A percentile compares a stretch with the other conserved stretches of the same genome.
Conservation (phyloP, 2,329 filamentous ascomycete genomes). For the Botrytis pseudocinerea region DNA sequence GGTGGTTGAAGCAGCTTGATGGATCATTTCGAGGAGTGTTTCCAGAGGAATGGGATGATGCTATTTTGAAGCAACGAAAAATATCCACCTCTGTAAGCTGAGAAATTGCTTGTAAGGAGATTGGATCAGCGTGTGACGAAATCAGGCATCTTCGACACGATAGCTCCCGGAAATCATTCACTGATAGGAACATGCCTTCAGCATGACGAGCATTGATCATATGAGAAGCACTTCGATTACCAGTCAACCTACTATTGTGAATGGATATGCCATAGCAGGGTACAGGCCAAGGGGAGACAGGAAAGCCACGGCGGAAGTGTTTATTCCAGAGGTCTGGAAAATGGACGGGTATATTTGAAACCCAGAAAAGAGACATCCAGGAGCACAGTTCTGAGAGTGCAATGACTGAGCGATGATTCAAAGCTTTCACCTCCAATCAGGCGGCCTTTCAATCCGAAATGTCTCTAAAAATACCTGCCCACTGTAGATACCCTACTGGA, state of each 20-base stretch:
- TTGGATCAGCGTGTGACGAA: neutral
- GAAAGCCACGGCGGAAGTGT: neutral
- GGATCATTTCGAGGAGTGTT: constrained; percentile 2
- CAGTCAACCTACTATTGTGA: neutral
- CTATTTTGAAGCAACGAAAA: constrained; percentile 1
- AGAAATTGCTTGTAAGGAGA: neutral
- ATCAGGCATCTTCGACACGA: neutral
- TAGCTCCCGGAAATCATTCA: neutral
- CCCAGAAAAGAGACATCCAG: neutral
- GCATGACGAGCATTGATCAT: neutral
- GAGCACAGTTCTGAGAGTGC: neutral
- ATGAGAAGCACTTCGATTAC: neutral
- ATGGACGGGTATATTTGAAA: neutral
- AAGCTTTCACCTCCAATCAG: neutral
- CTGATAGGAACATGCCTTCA: neutral
- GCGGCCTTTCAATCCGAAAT: neutral
- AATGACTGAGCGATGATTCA: neutral
- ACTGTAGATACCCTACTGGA: neutral
- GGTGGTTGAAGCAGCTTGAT: constrained; percentile 6
- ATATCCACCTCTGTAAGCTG: neutral
- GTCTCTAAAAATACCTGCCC: neutral
- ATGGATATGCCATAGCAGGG: neutral
- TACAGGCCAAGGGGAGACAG: neutral
- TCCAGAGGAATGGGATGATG: constrained; percentile 16
- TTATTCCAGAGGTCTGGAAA: neutral